Conservation (phyloP, 306 rosid genomes). For the Benincasa hispida region DNA sequence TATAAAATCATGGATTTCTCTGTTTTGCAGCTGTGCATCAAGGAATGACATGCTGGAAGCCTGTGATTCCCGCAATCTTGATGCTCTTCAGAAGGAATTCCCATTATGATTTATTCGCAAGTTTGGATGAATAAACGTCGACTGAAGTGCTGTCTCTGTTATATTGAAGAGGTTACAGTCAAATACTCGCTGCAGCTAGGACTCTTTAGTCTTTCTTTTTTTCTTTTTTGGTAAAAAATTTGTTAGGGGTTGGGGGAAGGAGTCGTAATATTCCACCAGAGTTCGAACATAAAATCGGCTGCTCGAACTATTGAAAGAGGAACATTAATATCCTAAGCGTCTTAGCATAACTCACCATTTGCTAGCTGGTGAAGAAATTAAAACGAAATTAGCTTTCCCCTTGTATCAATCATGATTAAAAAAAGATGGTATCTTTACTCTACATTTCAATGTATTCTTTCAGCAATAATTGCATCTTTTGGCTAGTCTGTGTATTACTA, state of each 20-base stretch:
- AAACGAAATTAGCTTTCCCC: not conserved
- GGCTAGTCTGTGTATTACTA: not conserved
- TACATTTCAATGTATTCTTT: not conserved
- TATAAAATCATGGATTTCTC: not conserved
- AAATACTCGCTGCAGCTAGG: not conserved
- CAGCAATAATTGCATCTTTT: not conserved
- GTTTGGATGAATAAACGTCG: constrained; percentile 6
- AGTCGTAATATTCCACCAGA: not conserved
- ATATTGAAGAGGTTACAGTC: not conserved
- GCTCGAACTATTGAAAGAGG: not conserved
- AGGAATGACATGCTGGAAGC: constrained; percentile 91
- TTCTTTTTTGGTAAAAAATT: not conserved
- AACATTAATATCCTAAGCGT: not conserved
- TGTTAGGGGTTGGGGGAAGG: not conserved
- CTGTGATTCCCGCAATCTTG: constrained; percentile 84
- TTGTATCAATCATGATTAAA: not conserved
- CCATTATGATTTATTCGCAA: constrained; percentile 32
- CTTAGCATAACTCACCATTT: not conserved
- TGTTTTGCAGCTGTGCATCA: constrained; percentile 76
- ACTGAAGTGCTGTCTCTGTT: not conserved
- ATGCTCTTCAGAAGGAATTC: constrained; percentile 89
- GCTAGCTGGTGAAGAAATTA: not conserved
- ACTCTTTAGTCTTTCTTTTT: not conserved
- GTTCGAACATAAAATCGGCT: not conserved
- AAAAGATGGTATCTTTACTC: not conserved